phyloP scores from a whole-genome alignment of 805 yeast species.

The Vanderwaltozyma verrucispora region DNA sequence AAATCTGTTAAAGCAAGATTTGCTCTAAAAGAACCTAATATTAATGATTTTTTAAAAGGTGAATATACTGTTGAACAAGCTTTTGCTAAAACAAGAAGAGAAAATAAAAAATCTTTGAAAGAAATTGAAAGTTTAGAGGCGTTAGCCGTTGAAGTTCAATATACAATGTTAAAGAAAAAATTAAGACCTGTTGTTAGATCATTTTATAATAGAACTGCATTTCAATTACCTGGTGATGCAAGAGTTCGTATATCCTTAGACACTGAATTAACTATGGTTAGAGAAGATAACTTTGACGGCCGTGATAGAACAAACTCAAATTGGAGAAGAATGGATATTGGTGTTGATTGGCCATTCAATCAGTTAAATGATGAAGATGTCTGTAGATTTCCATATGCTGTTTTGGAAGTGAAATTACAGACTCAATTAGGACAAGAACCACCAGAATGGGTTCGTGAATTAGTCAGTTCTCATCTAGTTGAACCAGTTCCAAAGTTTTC shows the following conservation, averaged over 20 bases:
- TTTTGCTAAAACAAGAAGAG: slow-evolving; percentile 85
- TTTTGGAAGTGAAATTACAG: slow-evolving; percentile 91
- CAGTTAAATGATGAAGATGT: slow-evolving; percentile 79
- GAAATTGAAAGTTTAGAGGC: slow-evolving; percentile 91
- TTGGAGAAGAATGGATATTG: slow-evolving; percentile 98
- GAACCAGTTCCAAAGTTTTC: slow-evolving; percentile 98
- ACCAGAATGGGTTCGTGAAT: slow-evolving; percentile 92
- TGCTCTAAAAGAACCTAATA: slow-evolving; percentile 81
- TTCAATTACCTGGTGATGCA: slow-evolving; percentile 98
- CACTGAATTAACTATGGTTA: slow-evolving; percentile 92
- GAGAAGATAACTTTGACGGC: slow-evolving; percentile 97
- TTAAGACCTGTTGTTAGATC: slow-evolving; percentile 92
- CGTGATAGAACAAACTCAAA: slow-evolving; percentile 78
- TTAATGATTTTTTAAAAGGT: slow-evolving; percentile 77
- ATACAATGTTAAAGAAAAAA: slow-evolving; percentile 71
- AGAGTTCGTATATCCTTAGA: slow-evolving; percentile 97
- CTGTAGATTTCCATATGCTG: slow-evolving; percentile 95
- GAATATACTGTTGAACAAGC: slow-evolving; percentile 79
- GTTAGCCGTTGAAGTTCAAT: slow-evolving; percentile 87
- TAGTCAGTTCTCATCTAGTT: slow-evolving; percentile 84
- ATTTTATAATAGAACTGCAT: slow-evolving; percentile 95
- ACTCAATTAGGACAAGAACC: slow-evolving; percentile 99
- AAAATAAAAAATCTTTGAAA: slow-evolving; percentile 75
- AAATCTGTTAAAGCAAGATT: slow-evolving; percentile 98
- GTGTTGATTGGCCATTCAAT: slow-evolving; percentile 89